Evolutionary conservation across 2,329 filamentous ascomycete species (phyloP), one percentile per base, ranked within the genome.

Genomic region (Elsinoe fawcettii): DNA sequence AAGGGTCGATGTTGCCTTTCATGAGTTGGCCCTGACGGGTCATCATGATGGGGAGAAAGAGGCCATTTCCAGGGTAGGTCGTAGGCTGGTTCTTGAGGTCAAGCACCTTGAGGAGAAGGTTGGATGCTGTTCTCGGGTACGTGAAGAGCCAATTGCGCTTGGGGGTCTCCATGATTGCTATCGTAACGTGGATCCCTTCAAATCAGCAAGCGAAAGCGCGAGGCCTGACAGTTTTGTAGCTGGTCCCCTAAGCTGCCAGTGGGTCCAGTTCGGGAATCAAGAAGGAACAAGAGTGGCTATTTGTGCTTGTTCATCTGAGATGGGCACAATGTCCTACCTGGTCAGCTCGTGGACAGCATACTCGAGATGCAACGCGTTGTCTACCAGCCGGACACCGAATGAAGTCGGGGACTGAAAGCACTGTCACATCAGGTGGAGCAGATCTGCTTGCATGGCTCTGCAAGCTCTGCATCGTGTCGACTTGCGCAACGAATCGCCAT

Each of bases 21-120:
- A 53, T 53, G 12, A 53, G 49, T 16, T 53, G 49, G 1, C 49
- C 49, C 16, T 53, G 49, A 8, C 49, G 49, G 16, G 49, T 53
- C 49, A 53, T 53, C 49, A 53, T 53, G 16, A 53, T 53, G 49
- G 56, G 56, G 36, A 53, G 56, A 36, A 58, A 53, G 25, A 58
- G 43, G 36, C 46, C 56, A 27, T 53, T 41, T 22, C 47, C 34
- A 11, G 34, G 56, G 36, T 53, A 53, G 6, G 34, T 53, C 32
- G 30, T 25, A 25, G 49, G 49, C 18, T 53, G 49, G 8, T 11
- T 22, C 22, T 53, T 53, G 49, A 53, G 49, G 18, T 39, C 46
- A 36, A 49, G 56, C 32, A 58, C 23, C 36, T 53, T 58, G 34
- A 51, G 56, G 25, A 44, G 32, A 14, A 58, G 56, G 16, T 34